Evolutionary conservation across 345 rosid genomes (phyloP), one percentile per base, ranked within the genome.

Genomic region (Corymbia maculata): DNA sequence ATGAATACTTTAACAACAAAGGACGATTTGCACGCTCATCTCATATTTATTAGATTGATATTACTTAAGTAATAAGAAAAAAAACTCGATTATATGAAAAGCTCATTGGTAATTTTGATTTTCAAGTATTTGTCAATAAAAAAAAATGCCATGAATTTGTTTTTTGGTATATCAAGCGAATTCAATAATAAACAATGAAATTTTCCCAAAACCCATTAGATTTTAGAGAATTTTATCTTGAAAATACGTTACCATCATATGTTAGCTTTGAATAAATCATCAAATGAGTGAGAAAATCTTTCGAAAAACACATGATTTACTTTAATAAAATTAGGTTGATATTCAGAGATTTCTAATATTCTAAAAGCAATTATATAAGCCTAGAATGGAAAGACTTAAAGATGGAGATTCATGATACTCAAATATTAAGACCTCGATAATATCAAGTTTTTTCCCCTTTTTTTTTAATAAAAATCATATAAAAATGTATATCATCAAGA

Each of bases 131-230:
- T 64, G 15, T n/a, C 5, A 14, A 64, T 13, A 64, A 64, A 64
- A 64, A 64, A 64, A 36, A 36, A 36, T 5, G 75, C 75, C 75
- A 7, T 64, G 75, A 64, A 64, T n/a, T 64, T n/a, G 5, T 64
- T 64, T 3, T 30, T 36, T 9, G 4, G 15, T 9, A n/a, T 64
- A n/a, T n/a, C 36, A 14, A 13, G 19, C 14, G 19, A 14, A 64
- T 28, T n/a, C 30, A 64, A n/a, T 0, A 3, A 8, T 8, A n/a
- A n/a, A 1, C 3, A 0, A 64, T 0, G 42, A 64, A n/a, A n/a
- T n/a, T 64, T 64, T 64, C 36, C 19, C 75, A 16, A n/a, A 64
- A 14, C 19, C 2, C 19, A n/a, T 64, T 13, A 64, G 2, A 64
- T 64, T 16, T n/a, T 2, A 17, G 30, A n/a, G 17, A 64, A 64